phyloP scores from a whole-genome alignment of 2,329 filamentous ascomycete species.

The Tolypocladium ovalisporum region DNA sequence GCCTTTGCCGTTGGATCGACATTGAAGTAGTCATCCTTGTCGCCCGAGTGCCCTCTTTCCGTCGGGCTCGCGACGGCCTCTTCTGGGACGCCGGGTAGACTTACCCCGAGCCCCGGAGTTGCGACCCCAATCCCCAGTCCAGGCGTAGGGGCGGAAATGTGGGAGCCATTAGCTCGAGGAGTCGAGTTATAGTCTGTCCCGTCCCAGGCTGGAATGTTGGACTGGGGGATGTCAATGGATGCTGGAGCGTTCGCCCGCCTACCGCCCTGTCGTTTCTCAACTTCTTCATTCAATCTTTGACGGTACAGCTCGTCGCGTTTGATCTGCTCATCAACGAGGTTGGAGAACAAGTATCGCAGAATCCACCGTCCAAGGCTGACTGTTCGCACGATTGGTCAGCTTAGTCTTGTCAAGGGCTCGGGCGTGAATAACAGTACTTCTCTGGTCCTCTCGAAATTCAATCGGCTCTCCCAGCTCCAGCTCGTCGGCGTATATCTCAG shows the following conservation, averaged over 20 bases:
- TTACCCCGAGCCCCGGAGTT: conserved; percentile 41
- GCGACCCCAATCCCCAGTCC: conserved; percentile 70
- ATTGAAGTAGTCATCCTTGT: conserved; percentile 71
- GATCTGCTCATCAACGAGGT: conserved; percentile 83
- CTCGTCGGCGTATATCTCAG: conserved; percentile 94
- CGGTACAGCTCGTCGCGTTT: conserved; percentile 66
- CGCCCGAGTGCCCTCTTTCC: conserved; percentile 52
- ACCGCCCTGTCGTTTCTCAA: conserved; percentile 46
- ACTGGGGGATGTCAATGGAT: conserved; percentile 40
- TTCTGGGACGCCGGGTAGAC: conserved; percentile 38
- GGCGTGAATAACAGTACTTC: conserved; percentile 48
- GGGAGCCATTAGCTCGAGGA: conserved; percentile 54
- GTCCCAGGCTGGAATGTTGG: conserved; percentile 23
- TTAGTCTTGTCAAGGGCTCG: not conserved
- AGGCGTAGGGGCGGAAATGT: conserved; percentile 55
- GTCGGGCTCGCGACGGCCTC: conserved; percentile 33
- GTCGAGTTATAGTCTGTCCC: conserved; percentile 40
- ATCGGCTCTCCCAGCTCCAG: conserved; percentile 60
- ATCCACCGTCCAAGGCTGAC: conserved; percentile 98
- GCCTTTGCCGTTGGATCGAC: conserved; percentile 25
- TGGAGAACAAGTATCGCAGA: conserved; percentile 80
- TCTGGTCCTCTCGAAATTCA: conserved; percentile 84
- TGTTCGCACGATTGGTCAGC: conserved; percentile 25
- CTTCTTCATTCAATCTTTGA: conserved; percentile 52
- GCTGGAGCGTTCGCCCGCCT: conserved; percentile 47